Evolutionary conservation across 805 yeast genomes (phyloP).

Genomic region (Nakazawaea anatomiae): DNA sequence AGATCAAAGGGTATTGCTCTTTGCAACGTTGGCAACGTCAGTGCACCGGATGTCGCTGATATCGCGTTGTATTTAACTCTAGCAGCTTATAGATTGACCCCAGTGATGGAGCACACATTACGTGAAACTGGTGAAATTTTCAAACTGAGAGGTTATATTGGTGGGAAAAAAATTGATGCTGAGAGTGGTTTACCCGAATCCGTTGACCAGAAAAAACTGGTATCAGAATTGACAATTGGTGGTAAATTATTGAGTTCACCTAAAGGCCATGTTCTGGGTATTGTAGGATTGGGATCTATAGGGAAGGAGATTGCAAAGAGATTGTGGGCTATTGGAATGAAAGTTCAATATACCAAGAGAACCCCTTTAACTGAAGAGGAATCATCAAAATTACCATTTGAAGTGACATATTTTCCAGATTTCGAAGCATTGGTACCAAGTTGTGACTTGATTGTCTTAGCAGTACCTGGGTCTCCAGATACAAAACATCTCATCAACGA

Average conservation of each 20-base stretch:
- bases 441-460: conserved; percentile 49
- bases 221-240: conserved; percentile 32
- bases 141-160: conserved; percentile 29
- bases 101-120: conserved; percentile 34
- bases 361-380: conserved; percentile 24
- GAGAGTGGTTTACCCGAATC: conserved; percentile 22
- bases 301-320: conserved; percentile 50
- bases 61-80: conserved; percentile 47
- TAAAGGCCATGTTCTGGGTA: conserved; percentile 42
- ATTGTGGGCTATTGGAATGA: conserved; percentile 50
- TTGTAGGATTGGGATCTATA: conserved; percentile 58
- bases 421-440: conserved; percentile 27
- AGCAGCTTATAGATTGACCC: conserved; percentile 46
- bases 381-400: conserved; percentile 23
- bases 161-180: conserved; percentile 24
- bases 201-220: conserved; percentile 20
- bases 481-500: conserved; percentile 44
- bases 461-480: conserved; percentile 50
- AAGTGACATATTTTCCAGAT: conserved; percentile 28
- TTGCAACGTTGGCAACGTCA: conserved; percentile 38
- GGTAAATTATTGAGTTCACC: conserved; percentile 38
- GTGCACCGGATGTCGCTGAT: conserved; percentile 49
- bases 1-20: conserved; percentile 32
- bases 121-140: conserved; percentile 32
- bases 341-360: conserved; percentile 50